Evolutionary conservation across 805 yeast species (phyloP).

Genomic region (Kockiozyma suomiensis): DNA sequence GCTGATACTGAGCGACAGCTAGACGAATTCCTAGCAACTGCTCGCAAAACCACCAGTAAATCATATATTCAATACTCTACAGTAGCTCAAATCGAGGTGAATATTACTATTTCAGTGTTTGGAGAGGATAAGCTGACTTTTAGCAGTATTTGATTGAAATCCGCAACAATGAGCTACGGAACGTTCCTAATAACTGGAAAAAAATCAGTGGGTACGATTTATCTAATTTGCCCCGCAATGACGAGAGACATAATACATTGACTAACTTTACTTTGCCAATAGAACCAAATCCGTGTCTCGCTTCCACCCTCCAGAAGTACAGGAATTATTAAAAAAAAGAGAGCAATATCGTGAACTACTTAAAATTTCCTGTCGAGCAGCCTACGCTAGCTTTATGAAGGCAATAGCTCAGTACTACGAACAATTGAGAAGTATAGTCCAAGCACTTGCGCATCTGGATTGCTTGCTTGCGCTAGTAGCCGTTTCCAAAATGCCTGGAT

Average conservation of each 20-base stretch:
- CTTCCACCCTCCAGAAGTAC: constrained; percentile 65
- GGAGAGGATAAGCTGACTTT: background rate
- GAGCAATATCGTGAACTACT: constrained; percentile 65
- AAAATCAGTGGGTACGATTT: constrained; percentile 57
- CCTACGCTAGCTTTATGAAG: constrained; percentile 48
- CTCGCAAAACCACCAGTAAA: constrained; percentile 50
- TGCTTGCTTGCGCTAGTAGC: constrained; percentile 68
- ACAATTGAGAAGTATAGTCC: constrained; percentile 49
- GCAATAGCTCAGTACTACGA: constrained; percentile 47
- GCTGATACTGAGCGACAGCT: constrained; percentile 52
- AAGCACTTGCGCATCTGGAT: constrained; percentile 59
- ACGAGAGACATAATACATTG: too few species aligned
- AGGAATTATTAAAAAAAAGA: constrained; percentile 54
- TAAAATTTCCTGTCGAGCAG: constrained; percentile 50
- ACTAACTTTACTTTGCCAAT: background rate
- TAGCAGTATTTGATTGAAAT: constrained; percentile 71
- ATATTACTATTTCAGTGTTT: constrained; percentile 68
- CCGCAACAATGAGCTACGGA: constrained; percentile 56
- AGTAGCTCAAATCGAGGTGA: constrained; percentile 57
- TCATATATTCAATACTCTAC: constrained; percentile 53
- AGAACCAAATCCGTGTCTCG: constrained; percentile 65
- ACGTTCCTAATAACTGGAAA: constrained; percentile 74
- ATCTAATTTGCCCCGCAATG: too few species aligned
- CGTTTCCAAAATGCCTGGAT: constrained; percentile 54
- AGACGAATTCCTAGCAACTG: constrained; percentile 53